These are phyloP conservation scores for Naganishia onofrii DNA, from an alignment of 768 basidiomycete species.

Conservation along the genomic window DNA sequence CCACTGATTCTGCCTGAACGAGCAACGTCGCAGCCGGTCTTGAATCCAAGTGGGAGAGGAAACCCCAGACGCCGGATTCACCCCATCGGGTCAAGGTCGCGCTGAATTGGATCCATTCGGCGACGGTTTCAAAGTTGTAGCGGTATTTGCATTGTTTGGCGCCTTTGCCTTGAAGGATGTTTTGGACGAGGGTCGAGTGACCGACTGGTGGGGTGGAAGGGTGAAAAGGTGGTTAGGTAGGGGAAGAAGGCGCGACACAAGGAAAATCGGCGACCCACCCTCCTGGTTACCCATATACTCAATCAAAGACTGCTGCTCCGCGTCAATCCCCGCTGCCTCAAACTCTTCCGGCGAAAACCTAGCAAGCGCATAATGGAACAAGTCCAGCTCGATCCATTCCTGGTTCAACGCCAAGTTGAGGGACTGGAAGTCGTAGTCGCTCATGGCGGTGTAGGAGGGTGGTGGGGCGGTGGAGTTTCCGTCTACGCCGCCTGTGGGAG, in stretches of 20 bases:
- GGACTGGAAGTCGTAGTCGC: constrained; percentile 59
- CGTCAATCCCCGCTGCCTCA: constrained; percentile 58
- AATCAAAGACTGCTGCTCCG: constrained; percentile 61
- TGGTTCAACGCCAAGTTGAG: constrained; percentile 62
- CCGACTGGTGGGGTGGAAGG: constrained; percentile 51
- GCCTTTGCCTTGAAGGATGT: constrained; percentile 56
- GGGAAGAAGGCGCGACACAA: too few relatives aligned
- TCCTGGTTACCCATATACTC: constrained; percentile 59
- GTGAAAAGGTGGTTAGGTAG: too few relatives aligned
- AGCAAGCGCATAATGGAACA: constrained; percentile 62
- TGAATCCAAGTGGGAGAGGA: constrained; percentile 64
- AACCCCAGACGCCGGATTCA: constrained; percentile 64
- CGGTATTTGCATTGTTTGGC: constrained; percentile 59
- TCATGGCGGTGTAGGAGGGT: constrained; percentile 43
- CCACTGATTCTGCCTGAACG: constrained; percentile 62
- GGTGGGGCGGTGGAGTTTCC: constrained; percentile 48
- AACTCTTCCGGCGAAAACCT: constrained; percentile 62
- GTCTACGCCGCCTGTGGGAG: constrained; percentile 42
- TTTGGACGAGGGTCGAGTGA: constrained; percentile 60
- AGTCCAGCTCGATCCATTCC: constrained; percentile 54
- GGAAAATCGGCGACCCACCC: not conserved
- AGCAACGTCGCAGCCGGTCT: constrained; percentile 58
- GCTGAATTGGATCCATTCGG: constrained; percentile 63
- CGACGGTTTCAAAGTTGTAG: constrained; percentile 60
- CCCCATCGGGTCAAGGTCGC: constrained; percentile 57